Evolutionary conservation across 768 basidiomycete species (phyloP).

Genomic region (Asterophora lycoperdoides): DNA sequence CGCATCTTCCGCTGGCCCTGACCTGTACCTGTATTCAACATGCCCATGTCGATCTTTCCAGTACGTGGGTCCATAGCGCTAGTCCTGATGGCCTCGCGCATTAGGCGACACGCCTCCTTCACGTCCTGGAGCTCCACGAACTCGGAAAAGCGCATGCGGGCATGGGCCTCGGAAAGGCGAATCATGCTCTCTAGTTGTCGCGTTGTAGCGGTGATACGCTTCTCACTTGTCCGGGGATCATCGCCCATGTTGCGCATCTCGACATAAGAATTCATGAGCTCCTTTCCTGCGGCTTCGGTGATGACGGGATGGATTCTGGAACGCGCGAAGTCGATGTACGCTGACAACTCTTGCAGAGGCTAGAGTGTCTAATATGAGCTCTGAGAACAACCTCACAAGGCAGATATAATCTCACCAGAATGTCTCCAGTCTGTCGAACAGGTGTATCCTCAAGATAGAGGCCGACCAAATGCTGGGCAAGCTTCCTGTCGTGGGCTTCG

Average conservation of each 20-base stretch:
- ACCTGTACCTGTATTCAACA: constrained; percentile 92
- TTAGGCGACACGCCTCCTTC: constrained; percentile 86
- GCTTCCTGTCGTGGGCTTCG: constrained; percentile 74
- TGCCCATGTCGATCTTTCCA: constrained; percentile 95
- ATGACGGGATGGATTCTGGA: constrained; percentile 81
- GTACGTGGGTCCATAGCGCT: constrained; percentile 94
- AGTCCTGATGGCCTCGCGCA: constrained; percentile 94
- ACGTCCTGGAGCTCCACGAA: constrained; percentile 86
- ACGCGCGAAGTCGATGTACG: constrained; percentile 93
- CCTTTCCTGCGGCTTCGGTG: constrained; percentile 77
- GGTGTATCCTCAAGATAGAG: constrained; percentile 93
- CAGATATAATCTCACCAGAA: constrained; percentile 56
- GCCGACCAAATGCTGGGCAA: constrained; percentile 91
- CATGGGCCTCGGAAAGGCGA: constrained; percentile 92
- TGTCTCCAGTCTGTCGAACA: constrained; percentile 57
- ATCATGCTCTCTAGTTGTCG: constrained; percentile 97
- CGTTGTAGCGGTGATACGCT: constrained; percentile 96
- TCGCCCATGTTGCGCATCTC: constrained; percentile 90
- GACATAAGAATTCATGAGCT: constrained; percentile 87
- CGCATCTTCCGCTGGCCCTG: constrained; percentile 79
- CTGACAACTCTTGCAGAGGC: constrained; percentile 87
- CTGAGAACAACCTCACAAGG: background rate
- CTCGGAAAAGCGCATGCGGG: constrained; percentile 91
- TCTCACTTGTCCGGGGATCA: constrained; percentile 83
- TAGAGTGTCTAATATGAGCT: constrained; percentile 25